A percentile compares a stretch with the other conserved stretches of the same genome.
phyloP scores from a whole-genome alignment of 2,329 filamentous ascomycete species.

The Mycosphaerelloides madeirae region DNA sequence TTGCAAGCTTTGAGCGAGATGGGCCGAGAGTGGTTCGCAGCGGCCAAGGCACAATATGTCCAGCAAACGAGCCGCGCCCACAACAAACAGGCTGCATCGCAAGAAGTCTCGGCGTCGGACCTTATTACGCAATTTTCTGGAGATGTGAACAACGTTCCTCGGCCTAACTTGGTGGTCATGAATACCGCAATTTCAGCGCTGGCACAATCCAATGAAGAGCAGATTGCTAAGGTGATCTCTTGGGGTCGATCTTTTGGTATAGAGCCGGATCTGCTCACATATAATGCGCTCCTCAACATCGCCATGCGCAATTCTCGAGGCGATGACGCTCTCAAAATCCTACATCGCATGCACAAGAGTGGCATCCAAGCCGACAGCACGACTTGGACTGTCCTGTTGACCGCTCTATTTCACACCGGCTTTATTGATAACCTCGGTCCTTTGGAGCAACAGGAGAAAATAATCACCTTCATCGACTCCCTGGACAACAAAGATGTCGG shows the following conservation, averaged over 20 bases:
- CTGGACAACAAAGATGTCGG: constrained; percentile 52
- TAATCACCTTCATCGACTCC: constrained; percentile 55
- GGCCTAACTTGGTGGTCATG: constrained; percentile 60
- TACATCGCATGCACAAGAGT: constrained; percentile 41
- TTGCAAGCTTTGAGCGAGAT: constrained; percentile 63
- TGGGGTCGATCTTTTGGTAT: constrained; percentile 38
- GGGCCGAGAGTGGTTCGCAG: constrained; percentile 53
- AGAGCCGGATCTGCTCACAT: constrained; percentile 31
- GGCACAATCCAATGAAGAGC: constrained; percentile 46
- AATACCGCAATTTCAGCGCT: constrained; percentile 67
- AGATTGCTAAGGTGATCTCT: constrained; percentile 51
- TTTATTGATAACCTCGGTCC: constrained; percentile 39
- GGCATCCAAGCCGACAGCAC: constrained; percentile 47
- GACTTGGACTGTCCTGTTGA: constrained; percentile 70
- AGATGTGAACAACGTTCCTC: constrained; percentile 42
- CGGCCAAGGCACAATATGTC: constrained; percentile 24
- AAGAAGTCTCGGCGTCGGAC: constrained; percentile 10
- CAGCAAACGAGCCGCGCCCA: background rate
- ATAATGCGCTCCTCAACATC: constrained; percentile 31
- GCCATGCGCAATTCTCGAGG: constrained; percentile 25
- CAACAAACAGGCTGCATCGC: constrained; percentile 16
- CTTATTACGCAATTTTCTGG: constrained; percentile 20
- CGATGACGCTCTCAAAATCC: constrained; percentile 34
- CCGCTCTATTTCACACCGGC: constrained; percentile 51
- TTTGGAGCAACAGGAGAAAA: constrained; percentile 48